phyloP scores from a whole-genome alignment of 139 green algal species.

The Chlamydomonas sp. region DNA sequence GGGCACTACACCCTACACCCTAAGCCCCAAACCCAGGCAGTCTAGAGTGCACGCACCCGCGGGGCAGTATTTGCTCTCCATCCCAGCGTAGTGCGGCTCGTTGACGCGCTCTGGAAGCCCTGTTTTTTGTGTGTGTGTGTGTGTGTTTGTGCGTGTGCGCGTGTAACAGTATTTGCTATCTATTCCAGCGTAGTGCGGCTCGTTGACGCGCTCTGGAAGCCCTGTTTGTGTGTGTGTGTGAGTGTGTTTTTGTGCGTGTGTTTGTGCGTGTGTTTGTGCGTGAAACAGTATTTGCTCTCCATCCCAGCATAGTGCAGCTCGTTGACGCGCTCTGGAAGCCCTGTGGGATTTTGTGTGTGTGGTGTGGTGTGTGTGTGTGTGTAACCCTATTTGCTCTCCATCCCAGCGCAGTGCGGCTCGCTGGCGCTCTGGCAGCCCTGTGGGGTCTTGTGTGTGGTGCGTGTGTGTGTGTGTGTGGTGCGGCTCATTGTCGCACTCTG shows the following conservation, averaged over 20 bases:
- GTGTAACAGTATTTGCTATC: slow-evolving; percentile 51
- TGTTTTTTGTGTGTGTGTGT: too few relatives aligned
- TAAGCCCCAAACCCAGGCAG: too few relatives aligned
- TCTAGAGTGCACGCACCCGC: too few relatives aligned
- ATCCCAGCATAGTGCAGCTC: slow-evolving; percentile 62
- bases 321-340: slow-evolving; percentile 57
- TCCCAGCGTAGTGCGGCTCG: slow-evolving; percentile 60
- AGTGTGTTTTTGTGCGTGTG: too few relatives aligned
- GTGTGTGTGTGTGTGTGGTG: too few relatives aligned
- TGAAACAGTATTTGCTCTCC: slow-evolving; percentile 43
- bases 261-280: background rate
- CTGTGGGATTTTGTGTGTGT: too few relatives aligned
- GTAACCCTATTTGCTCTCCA: slow-evolving; percentile 59
- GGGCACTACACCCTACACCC: too few relatives aligned
- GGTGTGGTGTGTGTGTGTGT: too few relatives aligned
- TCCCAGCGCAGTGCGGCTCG: slow-evolving; percentile 59
- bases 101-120: slow-evolving; percentile 58
- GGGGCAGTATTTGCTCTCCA: slow-evolving; percentile 48
- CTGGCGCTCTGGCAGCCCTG: slow-evolving; percentile 52
- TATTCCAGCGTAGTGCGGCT: slow-evolving; percentile 63
- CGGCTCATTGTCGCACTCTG: slow-evolving; percentile 54
- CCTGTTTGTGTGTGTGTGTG: too few relatives aligned
- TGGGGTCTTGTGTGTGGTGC: too few relatives aligned
- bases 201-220: slow-evolving; percentile 51
- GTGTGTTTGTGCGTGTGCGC: too few relatives aligned